Evolutionary conservation across 768 basidiomycete genomes (phyloP), one percentile per base, ranked within the genome.

Genomic region (Leccinum rimulosum): DNA sequence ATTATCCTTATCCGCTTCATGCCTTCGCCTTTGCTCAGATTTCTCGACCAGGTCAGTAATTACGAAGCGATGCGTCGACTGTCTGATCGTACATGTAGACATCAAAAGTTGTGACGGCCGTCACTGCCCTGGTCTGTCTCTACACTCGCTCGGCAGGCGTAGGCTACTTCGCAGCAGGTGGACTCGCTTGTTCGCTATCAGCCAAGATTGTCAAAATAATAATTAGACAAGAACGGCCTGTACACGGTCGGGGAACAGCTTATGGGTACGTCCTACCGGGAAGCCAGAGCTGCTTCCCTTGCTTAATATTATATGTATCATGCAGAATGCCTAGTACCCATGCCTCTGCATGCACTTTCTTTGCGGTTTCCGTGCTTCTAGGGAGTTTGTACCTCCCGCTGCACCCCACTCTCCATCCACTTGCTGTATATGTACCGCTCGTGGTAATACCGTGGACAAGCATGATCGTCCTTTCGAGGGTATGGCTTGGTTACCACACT

Each of bases 311-410:
- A 28, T 7, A 27, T 25, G 14, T 19, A 27, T 43, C n/a, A 15
- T 58, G 51, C 67, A 91, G 91, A 12, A 92, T 93, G 91, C 91
- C 91, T 6, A 89, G 87, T 61, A 92, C 91, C 6, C 91, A 93
- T 70, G 86, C 90, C 11, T 85, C 88, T 10, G 75, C 79, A 6
- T 88, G 89, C 64, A 77, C 80, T 2, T 91, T 79, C 73, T 87
- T 82, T 66, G 84, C 83, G 9, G 76, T 80, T 2, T 92, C 84
- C 66, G 80, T 84, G 27, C 62, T 79, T 12, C 75, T 91, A 11
- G 83, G 88, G 12, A 82, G 81, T 64, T 22, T 74, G 6, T 79
- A 80, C 66, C 79, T 89, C 14, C 87, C 88, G 2, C 60, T 84
- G 14, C 89, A 91, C 64, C 70, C 77, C 22, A 78, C 80, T 4